Evolutionary conservation across 768 basidiomycete species (phyloP).

Genomic region (Xerocomellus intermedius): DNA sequence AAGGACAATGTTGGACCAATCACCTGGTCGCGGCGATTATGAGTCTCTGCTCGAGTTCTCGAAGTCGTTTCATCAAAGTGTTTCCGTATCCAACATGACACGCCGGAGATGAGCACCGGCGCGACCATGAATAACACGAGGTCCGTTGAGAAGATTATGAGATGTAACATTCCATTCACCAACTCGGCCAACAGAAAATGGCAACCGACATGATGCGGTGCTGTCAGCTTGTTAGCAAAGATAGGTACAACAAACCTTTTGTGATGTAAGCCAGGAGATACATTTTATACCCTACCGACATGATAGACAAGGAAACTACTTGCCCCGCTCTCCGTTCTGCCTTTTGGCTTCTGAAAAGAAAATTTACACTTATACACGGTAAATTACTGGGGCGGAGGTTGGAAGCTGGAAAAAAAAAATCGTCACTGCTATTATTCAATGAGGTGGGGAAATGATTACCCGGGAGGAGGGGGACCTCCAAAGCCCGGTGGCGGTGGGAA

Average conservation of each 20-base stretch:
- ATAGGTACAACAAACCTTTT: slow-evolving; percentile 31
- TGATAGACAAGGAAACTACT: slow-evolving; percentile 25
- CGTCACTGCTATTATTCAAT: slow-evolving; percentile 3
- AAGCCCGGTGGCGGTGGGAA: slow-evolving; percentile 83
- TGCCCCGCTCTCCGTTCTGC: slow-evolving; percentile 25
- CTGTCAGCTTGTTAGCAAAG: slow-evolving; percentile 26
- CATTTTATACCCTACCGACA: slow-evolving; percentile 24
- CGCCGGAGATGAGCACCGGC: slow-evolving; percentile 27
- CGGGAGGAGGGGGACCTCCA: slow-evolving; percentile 79
- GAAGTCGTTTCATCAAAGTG: slow-evolving; percentile 30
- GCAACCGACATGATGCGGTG: slow-evolving; percentile 19
- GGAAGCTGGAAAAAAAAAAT: slow-evolving; percentile 36
- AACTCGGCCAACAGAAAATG: slow-evolving; percentile 18
- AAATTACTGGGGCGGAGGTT: slow-evolving; percentile 45
- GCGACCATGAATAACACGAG: slow-evolving; percentile 18
- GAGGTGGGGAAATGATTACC: slow-evolving; percentile 47
- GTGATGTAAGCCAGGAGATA: slow-evolving; percentile 21
- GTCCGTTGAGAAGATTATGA: slow-evolving; percentile 10
- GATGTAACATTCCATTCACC: slow-evolving; percentile 22
- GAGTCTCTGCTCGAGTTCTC: slow-evolving; percentile 24
- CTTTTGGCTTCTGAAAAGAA: slow-evolving; percentile 10
- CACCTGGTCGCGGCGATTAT: slow-evolving; percentile 25
- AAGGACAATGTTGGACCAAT: slow-evolving; percentile 26
- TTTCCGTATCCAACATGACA: slow-evolving; percentile 19
- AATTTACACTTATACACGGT: slow-evolving; percentile 6